These are phyloP conservation scores for Tilletia caries DNA, from an alignment of 1,284 basidiomycete species.

Conservation along the genomic window DNA sequence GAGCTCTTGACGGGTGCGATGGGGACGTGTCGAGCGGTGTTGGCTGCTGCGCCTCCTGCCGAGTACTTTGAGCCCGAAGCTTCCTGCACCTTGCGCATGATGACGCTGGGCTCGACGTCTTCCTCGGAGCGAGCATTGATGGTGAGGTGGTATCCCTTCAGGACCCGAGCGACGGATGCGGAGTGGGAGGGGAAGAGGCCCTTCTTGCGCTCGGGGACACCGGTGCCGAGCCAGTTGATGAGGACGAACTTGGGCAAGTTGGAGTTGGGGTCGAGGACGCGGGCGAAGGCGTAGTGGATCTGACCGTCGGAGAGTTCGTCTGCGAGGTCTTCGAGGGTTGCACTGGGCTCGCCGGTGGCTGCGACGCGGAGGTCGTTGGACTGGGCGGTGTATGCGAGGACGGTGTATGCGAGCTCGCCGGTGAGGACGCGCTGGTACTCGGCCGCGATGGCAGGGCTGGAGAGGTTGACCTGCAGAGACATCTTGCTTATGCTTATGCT, in stretches of 20 bases:
- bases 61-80: constrained; percentile 91
- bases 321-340: constrained; percentile 74
- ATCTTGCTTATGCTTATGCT: constrained; percentile 21
- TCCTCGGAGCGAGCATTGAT: constrained; percentile 89
- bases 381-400: constrained; percentile 73
- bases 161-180: constrained; percentile 73
- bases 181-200: constrained; percentile 87
- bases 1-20: constrained; percentile 43
- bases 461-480: constrained; percentile 63
- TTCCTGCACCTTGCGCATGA: constrained; percentile 78
- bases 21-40: constrained; percentile 42
- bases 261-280: constrained; percentile 84
- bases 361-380: constrained; percentile 88
- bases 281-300: constrained; percentile 88
- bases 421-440: constrained; percentile 51
- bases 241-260: constrained; percentile 88
- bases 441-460: constrained; percentile 62
- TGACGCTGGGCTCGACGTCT: constrained; percentile 49
- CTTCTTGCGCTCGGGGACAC: constrained; percentile 86
- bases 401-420: constrained; percentile 73
- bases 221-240: constrained; percentile 75
- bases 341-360: constrained; percentile 59
- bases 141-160: constrained; percentile 78
- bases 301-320: constrained; percentile 93
- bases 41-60: constrained; percentile 47